phyloP scores from a whole-genome alignment of 768 basidiomycete species.

The Cubamyces lactineus region DNA sequence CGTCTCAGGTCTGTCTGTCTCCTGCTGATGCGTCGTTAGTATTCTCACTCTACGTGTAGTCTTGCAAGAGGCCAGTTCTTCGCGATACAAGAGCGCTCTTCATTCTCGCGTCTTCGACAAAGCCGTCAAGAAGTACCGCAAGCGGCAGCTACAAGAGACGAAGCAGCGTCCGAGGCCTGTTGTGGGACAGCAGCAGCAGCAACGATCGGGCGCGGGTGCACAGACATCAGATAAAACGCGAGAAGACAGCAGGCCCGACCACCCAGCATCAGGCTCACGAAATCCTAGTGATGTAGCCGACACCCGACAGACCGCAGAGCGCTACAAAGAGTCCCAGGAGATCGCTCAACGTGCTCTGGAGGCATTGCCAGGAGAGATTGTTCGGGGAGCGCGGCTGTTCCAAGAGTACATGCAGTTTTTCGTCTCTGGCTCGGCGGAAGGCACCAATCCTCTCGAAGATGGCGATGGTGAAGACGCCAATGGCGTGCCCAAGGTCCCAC shows the following conservation, averaged over 20 bases:
- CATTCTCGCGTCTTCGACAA: conserved; percentile 48
- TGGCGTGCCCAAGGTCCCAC: conserved; percentile 26
- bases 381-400: conserved; percentile 43
- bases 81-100: conserved; percentile 62
- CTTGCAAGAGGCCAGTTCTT: conserved; percentile 66
- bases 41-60: conserved; percentile 42
- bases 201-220: not conserved
- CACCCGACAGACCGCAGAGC: not conserved
- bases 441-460: conserved; percentile 6
- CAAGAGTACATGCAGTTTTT: conserved; percentile 46
- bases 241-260: not conserved
- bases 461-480: conserved; percentile 14
- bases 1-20: conserved; percentile 56
- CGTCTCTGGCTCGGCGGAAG: conserved; percentile 19
- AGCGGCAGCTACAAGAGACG: conserved; percentile 18
- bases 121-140: conserved; percentile 50
- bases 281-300: conserved; percentile 12
- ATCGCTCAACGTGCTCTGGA: conserved; percentile 40
- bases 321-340: conserved; percentile 13
- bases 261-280: not conserved
- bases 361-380: conserved; percentile 42
- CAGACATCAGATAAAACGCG: not conserved
- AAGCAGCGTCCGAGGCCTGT: conserved; percentile 8
- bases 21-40: no score
- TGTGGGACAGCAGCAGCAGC: not conserved